Percentiles rank a stretch among this genome's conserved stretches.
These are phyloP conservation scores for Fusarium chlamydosporum DNA, from an alignment of 2,329 filamentous ascomycete genomes.

Conservation along the genomic window DNA sequence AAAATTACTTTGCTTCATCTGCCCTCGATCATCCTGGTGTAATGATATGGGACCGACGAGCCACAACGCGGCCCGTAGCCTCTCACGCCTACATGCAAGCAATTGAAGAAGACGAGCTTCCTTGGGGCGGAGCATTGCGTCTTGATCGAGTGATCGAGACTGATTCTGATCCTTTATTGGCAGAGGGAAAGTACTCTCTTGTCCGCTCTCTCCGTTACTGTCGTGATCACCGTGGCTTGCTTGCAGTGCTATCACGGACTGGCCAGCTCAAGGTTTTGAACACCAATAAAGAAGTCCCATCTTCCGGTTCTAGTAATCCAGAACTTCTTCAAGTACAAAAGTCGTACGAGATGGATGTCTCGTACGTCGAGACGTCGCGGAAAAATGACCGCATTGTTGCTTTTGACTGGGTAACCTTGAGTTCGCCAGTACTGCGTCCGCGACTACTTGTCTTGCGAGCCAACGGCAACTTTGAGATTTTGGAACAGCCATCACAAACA, in stretches of 20 bases:
- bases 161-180: constrained; percentile 64
- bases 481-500: constrained; percentile 72
- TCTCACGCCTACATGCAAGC: constrained; percentile 70
- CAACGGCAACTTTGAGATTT: constrained; percentile 72
- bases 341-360: constrained; percentile 74
- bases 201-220: constrained; percentile 75
- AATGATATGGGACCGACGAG: constrained; percentile 83
- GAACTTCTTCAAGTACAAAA: constrained; percentile 71
- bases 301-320: constrained; percentile 63
- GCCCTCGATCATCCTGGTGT: constrained; percentile 80
- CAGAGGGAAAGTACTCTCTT: constrained; percentile 70
- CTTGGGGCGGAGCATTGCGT: constrained; percentile 73
- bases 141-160: constrained; percentile 70
- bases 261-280: constrained; percentile 74
- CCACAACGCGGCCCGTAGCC: constrained; percentile 66
- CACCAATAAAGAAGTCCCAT: constrained; percentile 67
- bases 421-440: constrained; percentile 68
- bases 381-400: constrained; percentile 74
- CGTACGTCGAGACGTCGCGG: constrained; percentile 65
- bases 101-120: constrained; percentile 71
- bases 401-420: constrained; percentile 76
- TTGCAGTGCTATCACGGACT: constrained; percentile 73
- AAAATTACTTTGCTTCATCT: constrained; percentile 88
- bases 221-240: constrained; percentile 71
- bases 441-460: constrained; percentile 72